These are phyloP conservation scores for Crucihimalaya himalaica DNA, from an alignment of 345 rosid species.

Conservation along the genomic window DNA sequence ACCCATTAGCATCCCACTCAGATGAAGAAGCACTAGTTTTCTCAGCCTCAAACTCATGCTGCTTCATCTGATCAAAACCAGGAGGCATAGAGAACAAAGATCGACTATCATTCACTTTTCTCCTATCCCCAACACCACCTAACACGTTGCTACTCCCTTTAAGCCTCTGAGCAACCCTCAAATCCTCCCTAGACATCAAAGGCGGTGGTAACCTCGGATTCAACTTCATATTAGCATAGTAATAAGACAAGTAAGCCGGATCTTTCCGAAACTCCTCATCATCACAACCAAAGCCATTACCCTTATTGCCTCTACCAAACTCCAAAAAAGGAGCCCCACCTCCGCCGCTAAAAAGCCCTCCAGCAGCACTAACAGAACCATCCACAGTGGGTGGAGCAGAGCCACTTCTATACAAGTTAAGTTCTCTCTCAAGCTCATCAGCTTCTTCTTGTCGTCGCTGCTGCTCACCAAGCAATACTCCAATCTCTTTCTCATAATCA, in stretches of 20 bases:
- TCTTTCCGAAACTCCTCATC: slow-evolving; percentile 86
- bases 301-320: slow-evolving; percentile 51
- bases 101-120: slow-evolving; percentile 55
- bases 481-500: slow-evolving; percentile 78
- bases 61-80: slow-evolving; percentile 72
- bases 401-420: slow-evolving; percentile 71
- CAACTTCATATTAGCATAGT: slow-evolving; percentile 73
- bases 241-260: slow-evolving; percentile 69
- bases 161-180: slow-evolving; percentile 79
- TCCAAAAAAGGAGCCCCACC: slow-evolving; percentile 45
- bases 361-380: slow-evolving; percentile 65
- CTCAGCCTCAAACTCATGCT: slow-evolving; percentile 48
- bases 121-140: slow-evolving; percentile 79
- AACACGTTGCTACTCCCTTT: slow-evolving; percentile 56
- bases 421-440: slow-evolving; percentile 64
- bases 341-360: slow-evolving; percentile 58
- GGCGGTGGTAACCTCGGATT: slow-evolving; percentile 97
- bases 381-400: slow-evolving; percentile 82
- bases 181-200: slow-evolving; percentile 80
- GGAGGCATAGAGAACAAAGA: slow-evolving; percentile 75
- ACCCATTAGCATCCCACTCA: slow-evolving; percentile 81
- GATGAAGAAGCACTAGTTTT: slow-evolving; percentile 47
- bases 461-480: slow-evolving; percentile 51
- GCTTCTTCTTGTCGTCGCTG: slow-evolving; percentile 50
- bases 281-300: slow-evolving; percentile 43